These are phyloP conservation scores for Hydrangea macrophylla DNA, from an alignment of 148 eudicot genomes.

Conservation along the genomic window DNA sequence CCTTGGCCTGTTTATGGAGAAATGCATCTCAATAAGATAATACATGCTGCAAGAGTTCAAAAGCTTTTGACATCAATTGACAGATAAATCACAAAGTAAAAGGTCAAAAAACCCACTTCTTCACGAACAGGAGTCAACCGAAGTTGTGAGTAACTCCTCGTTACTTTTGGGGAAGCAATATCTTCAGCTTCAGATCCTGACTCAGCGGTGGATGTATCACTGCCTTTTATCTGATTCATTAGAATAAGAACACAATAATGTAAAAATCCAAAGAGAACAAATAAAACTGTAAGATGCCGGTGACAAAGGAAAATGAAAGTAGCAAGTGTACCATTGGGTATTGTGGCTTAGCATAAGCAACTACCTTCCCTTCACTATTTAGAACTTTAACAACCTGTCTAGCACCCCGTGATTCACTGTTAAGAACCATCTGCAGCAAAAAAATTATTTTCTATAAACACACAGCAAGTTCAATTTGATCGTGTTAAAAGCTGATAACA, in stretches of 20 bases:
- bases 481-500: background rate
- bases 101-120: constrained; percentile 39
- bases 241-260: constrained; percentile 12
- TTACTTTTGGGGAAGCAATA: constrained; percentile 69
- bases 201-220: constrained; percentile 87
- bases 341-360: constrained; percentile 45
- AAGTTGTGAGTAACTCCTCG: constrained; percentile 48
- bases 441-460: constrained; percentile 4
- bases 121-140: constrained; percentile 71
- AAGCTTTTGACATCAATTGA: background rate
- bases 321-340: constrained; percentile 51
- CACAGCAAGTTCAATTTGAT: background rate
- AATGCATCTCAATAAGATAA: constrained; percentile 4
- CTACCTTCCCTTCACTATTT: constrained; percentile 30
- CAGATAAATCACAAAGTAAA: background rate
- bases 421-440: constrained; percentile 44
- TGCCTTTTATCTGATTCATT: constrained; percentile 64
- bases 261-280: background rate
- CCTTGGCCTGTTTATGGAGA: constrained; percentile 58
- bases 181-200: constrained; percentile 29
- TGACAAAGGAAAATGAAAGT: background rate
- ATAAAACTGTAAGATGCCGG: background rate
- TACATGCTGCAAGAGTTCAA: background rate
- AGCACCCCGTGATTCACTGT: constrained; percentile 56
- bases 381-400: constrained; percentile 56